Evolutionary conservation across 352 stramenopile species (phyloP).

Genomic region (Blastocystis sp.): DNA sequence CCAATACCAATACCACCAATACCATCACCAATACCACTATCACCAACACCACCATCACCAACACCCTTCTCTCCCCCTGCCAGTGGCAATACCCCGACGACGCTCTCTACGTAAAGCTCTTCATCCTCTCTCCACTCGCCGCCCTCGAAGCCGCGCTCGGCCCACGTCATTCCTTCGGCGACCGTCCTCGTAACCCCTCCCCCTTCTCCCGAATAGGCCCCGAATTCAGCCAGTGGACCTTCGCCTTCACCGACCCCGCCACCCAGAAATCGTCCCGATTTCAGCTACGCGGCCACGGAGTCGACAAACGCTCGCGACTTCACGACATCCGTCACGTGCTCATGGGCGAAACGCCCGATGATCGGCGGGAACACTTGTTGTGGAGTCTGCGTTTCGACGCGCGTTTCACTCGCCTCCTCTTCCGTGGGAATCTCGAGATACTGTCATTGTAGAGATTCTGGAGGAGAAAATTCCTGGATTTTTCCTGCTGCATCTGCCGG

Average conservation of each 20-base stretch:
- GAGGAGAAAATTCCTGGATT: constrained; percentile 9
- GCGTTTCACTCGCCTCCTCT: not conserved
- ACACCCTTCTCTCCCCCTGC: not conserved
- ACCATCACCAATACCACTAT: too few species aligned
- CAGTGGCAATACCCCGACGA: constrained; percentile 41
- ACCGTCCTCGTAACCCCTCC: not conserved
- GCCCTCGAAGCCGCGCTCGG: not conserved
- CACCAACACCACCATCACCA: too few species aligned
- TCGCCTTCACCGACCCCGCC: not conserved
- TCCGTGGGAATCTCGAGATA: not conserved
- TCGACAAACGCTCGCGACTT: not conserved
- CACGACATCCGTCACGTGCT: constrained; percentile 45
- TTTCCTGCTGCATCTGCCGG: constrained; percentile 21
- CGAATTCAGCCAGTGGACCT: constrained; percentile 30
- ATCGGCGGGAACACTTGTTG: constrained; percentile 14
- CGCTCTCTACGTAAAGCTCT: constrained; percentile 46
- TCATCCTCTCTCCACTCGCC: not conserved
- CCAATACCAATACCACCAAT: too few species aligned
- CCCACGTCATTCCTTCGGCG: not conserved
- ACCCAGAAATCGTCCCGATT: not conserved
- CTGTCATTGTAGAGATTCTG: not conserved
- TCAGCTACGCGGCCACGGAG: constrained; percentile 32
- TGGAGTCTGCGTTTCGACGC: constrained; percentile 54
- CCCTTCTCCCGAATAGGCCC: not conserved
- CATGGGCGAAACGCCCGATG: constrained; percentile 21